phyloP scores from a whole-genome alignment of 345 rosid genomes.

The Xanthoceras sorbifolium region DNA sequence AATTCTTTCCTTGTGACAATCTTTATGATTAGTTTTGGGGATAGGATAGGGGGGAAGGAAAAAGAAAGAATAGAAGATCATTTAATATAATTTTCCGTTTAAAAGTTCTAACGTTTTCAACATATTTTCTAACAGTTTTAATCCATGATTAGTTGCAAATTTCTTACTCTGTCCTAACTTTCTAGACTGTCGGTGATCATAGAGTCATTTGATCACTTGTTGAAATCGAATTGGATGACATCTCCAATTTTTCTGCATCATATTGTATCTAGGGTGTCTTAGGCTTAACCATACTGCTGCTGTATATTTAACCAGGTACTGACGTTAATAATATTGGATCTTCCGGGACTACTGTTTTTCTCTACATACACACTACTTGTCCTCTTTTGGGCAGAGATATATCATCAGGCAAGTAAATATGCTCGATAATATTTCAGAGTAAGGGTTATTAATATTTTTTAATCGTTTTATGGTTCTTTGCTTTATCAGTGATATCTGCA shows the following conservation, averaged over 20 bases:
- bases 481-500: background rate
- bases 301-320: conserved; percentile 58
- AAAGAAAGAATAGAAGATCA: background rate
- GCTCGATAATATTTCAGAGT: background rate
- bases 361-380: conserved; percentile 91
- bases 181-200: background rate
- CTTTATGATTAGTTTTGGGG: background rate
- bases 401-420: conserved; percentile 78
- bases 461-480: background rate
- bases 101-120: background rate
- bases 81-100: background rate
- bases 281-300: conserved; percentile 6
- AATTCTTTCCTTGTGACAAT: background rate
- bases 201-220: background rate
- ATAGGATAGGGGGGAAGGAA: background rate
- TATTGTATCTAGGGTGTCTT: background rate
- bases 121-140: background rate
- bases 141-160: background rate
- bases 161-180: background rate
- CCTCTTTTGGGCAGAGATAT: conserved; percentile 99
- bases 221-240: background rate
- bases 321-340: conserved; percentile 64
- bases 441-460: background rate
- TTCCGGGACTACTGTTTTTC: conserved; percentile 90
- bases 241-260: background rate